Conservation (phyloP, 345 rosid species). For the Populus euphratica region DNA sequence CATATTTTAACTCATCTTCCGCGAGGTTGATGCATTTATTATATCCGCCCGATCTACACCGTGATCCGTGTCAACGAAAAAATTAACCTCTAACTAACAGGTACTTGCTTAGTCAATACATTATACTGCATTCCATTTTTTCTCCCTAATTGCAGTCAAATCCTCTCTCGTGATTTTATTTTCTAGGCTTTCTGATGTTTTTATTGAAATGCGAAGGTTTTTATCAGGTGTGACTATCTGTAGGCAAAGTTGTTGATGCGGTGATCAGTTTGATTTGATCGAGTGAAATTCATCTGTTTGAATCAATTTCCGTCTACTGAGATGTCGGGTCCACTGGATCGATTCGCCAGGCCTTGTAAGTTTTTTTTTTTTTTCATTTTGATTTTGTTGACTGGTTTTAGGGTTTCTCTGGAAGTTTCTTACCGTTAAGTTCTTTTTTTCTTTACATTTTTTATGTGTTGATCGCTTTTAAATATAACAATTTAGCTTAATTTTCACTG, state of each 20-base stretch:
- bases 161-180: not conserved
- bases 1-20: not conserved
- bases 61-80: constrained; percentile 22
- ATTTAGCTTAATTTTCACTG: not conserved
- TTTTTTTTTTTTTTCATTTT: constrained; percentile 9
- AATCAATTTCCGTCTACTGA: not conserved
- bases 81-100: not conserved
- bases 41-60: constrained; percentile 49
- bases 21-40: constrained; percentile 20
- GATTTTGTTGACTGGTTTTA: constrained; percentile 10
- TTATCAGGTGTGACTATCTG: not conserved
- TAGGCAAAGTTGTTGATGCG: not conserved
- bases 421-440: not conserved
- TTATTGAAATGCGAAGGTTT: constrained; percentile 13
- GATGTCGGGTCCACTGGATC: constrained; percentile 98
- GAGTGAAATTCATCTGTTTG: constrained; percentile 11
- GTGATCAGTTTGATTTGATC: constrained; percentile 24
- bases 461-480: not conserved
- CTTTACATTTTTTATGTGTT: not conserved
- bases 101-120: constrained; percentile 4
- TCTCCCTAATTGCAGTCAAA: not conserved
- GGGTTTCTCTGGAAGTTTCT: constrained; percentile 24
- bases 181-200: not conserved
- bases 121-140: not conserved
- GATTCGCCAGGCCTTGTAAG: constrained; percentile 94